Base-by-base conservation (phyloP, 805 yeast species). In the Tanozyma kutaoensis region DNA sequence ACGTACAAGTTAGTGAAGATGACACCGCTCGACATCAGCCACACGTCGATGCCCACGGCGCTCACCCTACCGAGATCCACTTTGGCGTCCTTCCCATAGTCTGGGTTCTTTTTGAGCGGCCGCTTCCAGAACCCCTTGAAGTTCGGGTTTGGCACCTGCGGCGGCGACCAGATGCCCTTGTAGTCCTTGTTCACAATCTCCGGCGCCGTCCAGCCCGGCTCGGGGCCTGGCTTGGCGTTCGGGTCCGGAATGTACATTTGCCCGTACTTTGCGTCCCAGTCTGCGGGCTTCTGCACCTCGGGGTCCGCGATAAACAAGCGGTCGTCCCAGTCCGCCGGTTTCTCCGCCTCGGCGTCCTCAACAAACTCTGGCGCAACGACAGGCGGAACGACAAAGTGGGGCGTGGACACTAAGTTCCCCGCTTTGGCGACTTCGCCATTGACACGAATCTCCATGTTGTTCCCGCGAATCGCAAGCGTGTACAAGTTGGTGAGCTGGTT, bases 291-390 rank as follows among this genome's bases (percentile, higher is more conserved):
- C 20, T 30, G 50, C 12, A 72, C 60, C 38, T 62, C 51, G 15
- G 85, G 84, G 50, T 86, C 95, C 14, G 73, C 69, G 28, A 86
- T 77, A 22, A 40, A 43, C 34, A 56, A 61, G 19, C 67, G 62
- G 23, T 81, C 94, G 30, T 70, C 91, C 95, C 95, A 86, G 46
- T 76, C 77, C 1, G 45, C 68, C 9, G 96, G 96, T 55, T 77
- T 77, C 39, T 72, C 85, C 8, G 58, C 46, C 13, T 53, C 50
- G 38, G 74, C 78, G 22, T 62, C 70, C 26, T 41, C 34, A 13
- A 85, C 62, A 39, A 65, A 70, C 31, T 50, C 47, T n/a, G 86
- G 77, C 21, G 85, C 81, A 38, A 60, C 64, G 38, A 85, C 60
- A 1, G 72, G 47, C 10, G 93, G 93, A n/a, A 48, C 46, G 45